Percentiles rank a stretch among this genome's conserved stretches.
Conservation (phyloP, 805 yeast species). For the Brettanomyces bruxellensis region DNA sequence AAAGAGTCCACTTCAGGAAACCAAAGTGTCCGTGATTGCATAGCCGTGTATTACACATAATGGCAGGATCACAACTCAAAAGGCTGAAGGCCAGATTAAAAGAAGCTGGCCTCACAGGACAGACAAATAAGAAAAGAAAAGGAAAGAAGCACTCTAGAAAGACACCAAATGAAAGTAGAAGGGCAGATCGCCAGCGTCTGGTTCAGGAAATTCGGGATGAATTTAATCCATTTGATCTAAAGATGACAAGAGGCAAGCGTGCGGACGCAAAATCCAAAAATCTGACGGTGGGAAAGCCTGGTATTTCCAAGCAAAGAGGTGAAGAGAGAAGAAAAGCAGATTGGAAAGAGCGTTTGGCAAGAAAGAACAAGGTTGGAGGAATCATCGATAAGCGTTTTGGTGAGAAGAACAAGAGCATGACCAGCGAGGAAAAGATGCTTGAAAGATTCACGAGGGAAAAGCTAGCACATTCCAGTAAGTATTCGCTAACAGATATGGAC, state of each 20-base stretch:
- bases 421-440: slow-evolving; percentile 90
- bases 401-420: slow-evolving; percentile 60
- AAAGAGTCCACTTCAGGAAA: not conserved
- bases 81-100: slow-evolving; percentile 69
- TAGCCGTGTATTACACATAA: not conserved
- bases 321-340: slow-evolving; percentile 54
- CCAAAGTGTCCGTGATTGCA: not conserved
- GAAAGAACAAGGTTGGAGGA: slow-evolving; percentile 69
- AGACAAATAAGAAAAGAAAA: slow-evolving; percentile 57
- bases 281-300: slow-evolving; percentile 59
- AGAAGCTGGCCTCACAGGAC: slow-evolving; percentile 79
- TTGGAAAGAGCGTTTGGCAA: slow-evolving; percentile 54
- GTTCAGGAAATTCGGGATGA: slow-evolving; percentile 63
- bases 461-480: slow-evolving; percentile 50
- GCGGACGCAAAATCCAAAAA: slow-evolving; percentile 35
- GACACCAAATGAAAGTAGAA: slow-evolving; percentile 55
- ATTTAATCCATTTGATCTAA: slow-evolving; percentile 85
- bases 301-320: slow-evolving; percentile 57
- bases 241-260: slow-evolving; percentile 57
- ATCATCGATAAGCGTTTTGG: slow-evolving; percentile 86
- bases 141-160: slow-evolving; percentile 37
- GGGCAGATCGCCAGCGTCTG: slow-evolving; percentile 55
- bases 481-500: slow-evolving; percentile 63
- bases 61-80: slow-evolving; percentile 71
- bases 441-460: slow-evolving; percentile 89